Percentiles rank a stretch among this genome's conserved stretches.
These are phyloP conservation scores for Saccharomyces pastorianus DNA, from an alignment of 1,139 yeast species.

Conservation along the genomic window DNA sequence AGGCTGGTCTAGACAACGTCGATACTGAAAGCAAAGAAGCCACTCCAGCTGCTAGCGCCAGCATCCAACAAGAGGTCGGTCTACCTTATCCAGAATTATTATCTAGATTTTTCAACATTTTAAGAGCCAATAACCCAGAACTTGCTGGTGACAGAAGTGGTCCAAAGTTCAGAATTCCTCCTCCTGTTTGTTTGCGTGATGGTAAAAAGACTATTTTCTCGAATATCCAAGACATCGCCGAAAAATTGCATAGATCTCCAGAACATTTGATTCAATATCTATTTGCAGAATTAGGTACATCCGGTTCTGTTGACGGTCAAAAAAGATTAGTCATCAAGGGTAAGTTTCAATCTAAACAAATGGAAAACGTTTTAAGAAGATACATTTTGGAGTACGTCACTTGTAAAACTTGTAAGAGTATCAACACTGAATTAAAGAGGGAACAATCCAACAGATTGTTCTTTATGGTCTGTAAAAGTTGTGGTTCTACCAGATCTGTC, in stretches of 20 bases:
- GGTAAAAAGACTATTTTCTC: slow-evolving; percentile 97
- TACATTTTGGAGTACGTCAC: slow-evolving; percentile 95
- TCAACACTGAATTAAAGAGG: slow-evolving; percentile 91
- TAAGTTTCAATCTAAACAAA: slow-evolving; percentile 94
- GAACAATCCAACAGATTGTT: slow-evolving; percentile 93
- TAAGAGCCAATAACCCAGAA: slow-evolving; percentile 93
- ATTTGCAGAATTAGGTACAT: slow-evolving; percentile 98
- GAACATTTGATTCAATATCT: slow-evolving; percentile 94
- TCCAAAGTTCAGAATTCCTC: slow-evolving; percentile 91
- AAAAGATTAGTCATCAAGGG: slow-evolving; percentile 95
- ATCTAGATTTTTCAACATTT: slow-evolving; percentile 73
- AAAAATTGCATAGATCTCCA: slow-evolving; percentile 90
- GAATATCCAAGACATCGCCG: slow-evolving; percentile 89
- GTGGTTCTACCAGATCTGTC: slow-evolving; percentile 97
- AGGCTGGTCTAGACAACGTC: slow-evolving; percentile 72
- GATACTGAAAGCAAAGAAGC: slow-evolving; percentile 29
- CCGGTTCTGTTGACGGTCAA: slow-evolving; percentile 97
- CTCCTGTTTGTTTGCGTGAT: slow-evolving; percentile 94
- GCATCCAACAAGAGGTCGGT: slow-evolving; percentile 43
- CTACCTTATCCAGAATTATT: slow-evolving; percentile 72
- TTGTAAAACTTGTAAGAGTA: slow-evolving; percentile 96
- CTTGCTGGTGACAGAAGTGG: slow-evolving; percentile 94
- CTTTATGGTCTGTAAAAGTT: slow-evolving; percentile 94
- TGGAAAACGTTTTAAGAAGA: slow-evolving; percentile 93
- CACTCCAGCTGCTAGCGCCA: slow-evolving; percentile 30